These are phyloP conservation scores for Coelastrella sp. DNA, from an alignment of 139 green algal species.

Conservation along the genomic window DNA sequence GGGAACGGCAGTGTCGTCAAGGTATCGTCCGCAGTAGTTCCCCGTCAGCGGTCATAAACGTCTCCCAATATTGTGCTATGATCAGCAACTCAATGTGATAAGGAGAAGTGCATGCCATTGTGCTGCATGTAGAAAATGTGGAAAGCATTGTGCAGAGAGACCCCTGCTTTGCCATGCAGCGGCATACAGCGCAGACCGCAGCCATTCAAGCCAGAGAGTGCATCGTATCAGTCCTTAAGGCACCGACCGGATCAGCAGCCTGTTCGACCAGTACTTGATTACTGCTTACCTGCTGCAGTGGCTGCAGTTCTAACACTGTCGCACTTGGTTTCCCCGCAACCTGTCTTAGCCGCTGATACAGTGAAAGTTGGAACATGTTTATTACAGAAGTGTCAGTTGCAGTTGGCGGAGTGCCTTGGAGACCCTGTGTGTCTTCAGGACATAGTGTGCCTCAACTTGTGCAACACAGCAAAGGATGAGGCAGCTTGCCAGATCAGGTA, in stretches of 20 bases:
- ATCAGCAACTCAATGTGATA: no score
- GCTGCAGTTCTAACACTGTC: neutral
- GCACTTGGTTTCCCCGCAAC: neutral
- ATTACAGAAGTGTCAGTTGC: slow-evolving; percentile 71
- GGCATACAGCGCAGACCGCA: no score
- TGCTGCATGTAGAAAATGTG: no score
- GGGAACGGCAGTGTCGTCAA: no score
- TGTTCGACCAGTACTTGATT: neutral
- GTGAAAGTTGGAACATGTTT: slow-evolving; percentile 71
- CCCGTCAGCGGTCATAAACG: no score
- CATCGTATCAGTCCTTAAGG: neutral
- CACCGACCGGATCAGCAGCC: neutral
- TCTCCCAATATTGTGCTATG: no score
- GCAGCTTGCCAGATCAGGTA: slow-evolving; percentile 88
- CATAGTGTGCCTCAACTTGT: slow-evolving; percentile 87
- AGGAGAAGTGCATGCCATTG: no score
- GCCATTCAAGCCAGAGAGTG: no score
- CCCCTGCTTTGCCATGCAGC: no score
- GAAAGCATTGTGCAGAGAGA: no score
- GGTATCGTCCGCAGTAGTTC: no score
- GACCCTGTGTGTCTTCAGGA: slow-evolving; percentile 84
- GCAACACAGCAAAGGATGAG: slow-evolving; percentile 81
- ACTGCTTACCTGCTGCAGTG: neutral
- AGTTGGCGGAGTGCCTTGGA: slow-evolving; percentile 80
- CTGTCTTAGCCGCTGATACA: slow-evolving; percentile 44